Percentiles rank a stretch among this genome's conserved stretches.
Conservation (phyloP, 1,284 basidiomycete species). For the Rugosomyces carneus region DNA sequence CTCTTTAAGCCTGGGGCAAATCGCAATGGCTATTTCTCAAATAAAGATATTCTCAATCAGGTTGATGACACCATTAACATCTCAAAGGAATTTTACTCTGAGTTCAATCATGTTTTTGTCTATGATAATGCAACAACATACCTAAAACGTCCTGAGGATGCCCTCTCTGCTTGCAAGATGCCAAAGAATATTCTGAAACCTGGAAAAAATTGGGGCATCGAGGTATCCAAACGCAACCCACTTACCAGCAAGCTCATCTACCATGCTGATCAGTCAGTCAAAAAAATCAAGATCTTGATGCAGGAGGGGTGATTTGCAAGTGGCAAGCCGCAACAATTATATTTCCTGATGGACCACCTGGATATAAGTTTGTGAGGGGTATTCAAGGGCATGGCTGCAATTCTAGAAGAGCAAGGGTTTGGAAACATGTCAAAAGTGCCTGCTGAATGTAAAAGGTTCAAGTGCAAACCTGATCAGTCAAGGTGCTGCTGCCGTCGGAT, state of each 20-base stretch:
- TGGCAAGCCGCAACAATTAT: constrained; percentile 16
- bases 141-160: not conserved
- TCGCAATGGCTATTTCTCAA: constrained; percentile 1
- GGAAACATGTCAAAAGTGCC: not conserved
- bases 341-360: constrained; percentile 9
- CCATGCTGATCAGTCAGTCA: constrained; percentile 8
- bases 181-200: constrained; percentile 10
- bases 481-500: constrained; percentile 19
- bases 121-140: constrained; percentile 5
- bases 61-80: not conserved
- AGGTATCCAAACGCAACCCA: not conserved
- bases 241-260: constrained; percentile 8
- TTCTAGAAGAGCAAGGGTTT: constrained; percentile 17
- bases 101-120: constrained; percentile 2
- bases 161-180: constrained; percentile 19
- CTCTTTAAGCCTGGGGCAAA: constrained; percentile 19
- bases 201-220: constrained; percentile 6
- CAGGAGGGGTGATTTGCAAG: constrained; percentile 12
- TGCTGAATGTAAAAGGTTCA: constrained; percentile 14
- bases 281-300: constrained; percentile 13
- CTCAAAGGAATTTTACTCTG: not conserved
- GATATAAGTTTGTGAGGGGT: constrained; percentile 2
- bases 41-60: not conserved
- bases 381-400: constrained; percentile 19
- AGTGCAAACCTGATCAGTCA: constrained; percentile 10